Base-by-base conservation (phyloP, 768 basidiomycete genomes). In the Mycena kentingensis region DNA sequence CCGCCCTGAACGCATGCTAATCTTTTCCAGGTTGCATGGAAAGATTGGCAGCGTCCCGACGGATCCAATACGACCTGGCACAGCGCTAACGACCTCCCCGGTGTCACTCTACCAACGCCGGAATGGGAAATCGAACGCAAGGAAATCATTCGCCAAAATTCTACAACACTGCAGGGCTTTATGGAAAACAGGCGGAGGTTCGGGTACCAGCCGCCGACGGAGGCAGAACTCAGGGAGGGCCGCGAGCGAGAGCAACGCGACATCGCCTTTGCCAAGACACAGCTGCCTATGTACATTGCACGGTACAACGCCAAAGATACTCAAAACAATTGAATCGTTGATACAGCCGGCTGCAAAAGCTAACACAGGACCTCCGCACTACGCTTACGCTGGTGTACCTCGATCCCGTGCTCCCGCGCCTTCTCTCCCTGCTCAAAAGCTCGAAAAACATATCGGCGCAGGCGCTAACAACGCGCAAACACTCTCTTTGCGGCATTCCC, bases 281-380 rank as follows among this genome's bases (percentile, higher is more conserved):
- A n/a, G n/a, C n/a, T n/a, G n/a, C n/a, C n/a, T n/a, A n/a, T n/a
- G n/a, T 32, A 32, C 31, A 16, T 8, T 8, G 16, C 22, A n/a
- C n/a, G n/a, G n/a, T n/a, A n/a, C n/a, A n/a, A n/a, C n/a, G 29
- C 31, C 5, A 35, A 44, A 4, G 56, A 46, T 43, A 49, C 26
- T 32, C 18, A 42, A 21, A 29, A 46, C n/a, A 31, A 65, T 62
- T 55, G 4, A 37, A 19, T 22, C 35, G 54, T 54, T 29, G 31
- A n/a, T n/a, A n/a, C 16, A 93, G 91, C 61, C 75, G 93, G 21
- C 70, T 93, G 22, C 87, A 90, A 71, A 89, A 90, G 63, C 70
- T 93, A 50, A 73, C 81, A 1, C 85, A 91, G 54, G 91, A 93
- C 67, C 77, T 93, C 24, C 87, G 90, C n/a, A 83, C 81, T 7